phyloP scores from a whole-genome alignment of 495 filamentous ascomycete species.

The Neurospora sp. region DNA sequence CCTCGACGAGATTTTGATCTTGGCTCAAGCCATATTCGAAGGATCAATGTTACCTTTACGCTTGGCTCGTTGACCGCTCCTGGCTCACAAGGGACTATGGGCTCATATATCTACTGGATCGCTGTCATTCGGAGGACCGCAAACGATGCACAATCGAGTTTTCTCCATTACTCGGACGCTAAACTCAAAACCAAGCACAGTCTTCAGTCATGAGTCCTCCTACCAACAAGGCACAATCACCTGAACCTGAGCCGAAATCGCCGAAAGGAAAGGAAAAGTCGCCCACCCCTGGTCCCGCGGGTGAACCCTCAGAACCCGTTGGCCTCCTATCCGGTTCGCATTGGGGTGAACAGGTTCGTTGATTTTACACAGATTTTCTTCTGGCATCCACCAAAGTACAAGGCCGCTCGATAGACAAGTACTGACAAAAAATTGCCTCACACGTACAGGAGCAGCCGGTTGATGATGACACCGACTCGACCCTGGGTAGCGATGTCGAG shows the following conservation, averaged over 20 bases:
- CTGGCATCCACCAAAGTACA: background rate
- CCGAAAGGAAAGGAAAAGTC: background rate
- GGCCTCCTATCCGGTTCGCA: background rate
- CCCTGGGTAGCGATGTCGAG: constrained; percentile 22
- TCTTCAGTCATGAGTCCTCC: background rate
- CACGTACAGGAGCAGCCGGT: background rate
- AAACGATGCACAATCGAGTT: background rate
- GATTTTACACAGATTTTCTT: background rate
- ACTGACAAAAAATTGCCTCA: background rate
- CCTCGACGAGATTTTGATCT: background rate
- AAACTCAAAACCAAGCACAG: background rate
- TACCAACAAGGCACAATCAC: background rate
- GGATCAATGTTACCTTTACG: background rate
- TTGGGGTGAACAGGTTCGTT: background rate
- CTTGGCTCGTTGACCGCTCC: background rate
- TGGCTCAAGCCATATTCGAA: background rate
- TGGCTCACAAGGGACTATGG: background rate
- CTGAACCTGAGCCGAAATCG: background rate
- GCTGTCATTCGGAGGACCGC: background rate
- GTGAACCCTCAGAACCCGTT: background rate
- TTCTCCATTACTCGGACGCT: background rate
- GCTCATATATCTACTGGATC: background rate
- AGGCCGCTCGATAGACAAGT: background rate
- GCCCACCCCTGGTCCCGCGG: background rate
- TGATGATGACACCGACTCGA: constrained; percentile 27